Base-by-base conservation (phyloP, 306 rosid species). In the Pterocarpus macrocarpus region DNA sequence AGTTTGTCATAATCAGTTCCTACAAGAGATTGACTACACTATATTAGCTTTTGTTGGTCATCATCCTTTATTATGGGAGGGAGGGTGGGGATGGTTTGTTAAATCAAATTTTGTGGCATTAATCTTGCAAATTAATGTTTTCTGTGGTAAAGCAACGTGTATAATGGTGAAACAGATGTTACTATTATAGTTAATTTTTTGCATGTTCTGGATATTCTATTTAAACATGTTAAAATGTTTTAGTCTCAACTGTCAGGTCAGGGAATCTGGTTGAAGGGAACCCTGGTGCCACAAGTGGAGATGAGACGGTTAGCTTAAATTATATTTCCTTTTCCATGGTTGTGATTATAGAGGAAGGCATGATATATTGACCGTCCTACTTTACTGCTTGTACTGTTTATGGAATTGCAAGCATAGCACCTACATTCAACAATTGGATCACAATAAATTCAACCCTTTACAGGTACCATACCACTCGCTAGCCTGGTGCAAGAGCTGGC, bases 391-490 rank as follows among this genome's bases (percentile, higher is more conserved):
- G 8, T 33, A 44, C 11, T 13, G 52, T 80, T 34, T 82, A 70
- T 73, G 55, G 80, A 84, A 77, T 71, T 74, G 64, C 44, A 56
- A 39, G 80, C 75, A 35, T 38, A 77, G 14, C 50, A 63, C 58
- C 39, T 62, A 44, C 44, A 64, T 41, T 55, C 67, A 49, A 49
- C 67, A 61, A 28, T 69, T 82, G 69, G 69, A 50, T 62, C 80
- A 50, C 64, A 64, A 67, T 32, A 58, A 7, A 77, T 65, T 78
- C 50, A 62, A 73, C 73, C 43, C 69, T 83, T 81, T 83, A 34
- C 86, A 93, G 99, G 98, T 95, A 80, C 94, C 99, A 28, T 95
- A 95, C 88, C 78, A 90, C 81, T 95, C 99, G 86, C 99, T 95
- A 78, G 85, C 98, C 49, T 95, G 88, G 93, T 95, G 98, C 94